Conservation (phyloP, 2,329 filamentous ascomycete genomes). For the Cladosporium colombiae region DNA sequence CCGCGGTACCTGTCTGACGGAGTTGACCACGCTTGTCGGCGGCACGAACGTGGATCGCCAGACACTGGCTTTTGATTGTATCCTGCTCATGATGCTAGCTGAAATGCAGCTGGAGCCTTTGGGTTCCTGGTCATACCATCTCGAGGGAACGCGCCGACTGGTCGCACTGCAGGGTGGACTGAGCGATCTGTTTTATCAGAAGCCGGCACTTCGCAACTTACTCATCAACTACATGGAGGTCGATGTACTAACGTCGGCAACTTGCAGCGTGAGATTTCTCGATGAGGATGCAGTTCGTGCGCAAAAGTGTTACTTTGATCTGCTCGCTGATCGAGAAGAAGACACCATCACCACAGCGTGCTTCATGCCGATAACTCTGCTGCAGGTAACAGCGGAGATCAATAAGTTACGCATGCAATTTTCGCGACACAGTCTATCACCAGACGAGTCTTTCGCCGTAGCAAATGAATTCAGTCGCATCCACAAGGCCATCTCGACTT, state of each 20-base stretch:
- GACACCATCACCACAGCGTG: not conserved
- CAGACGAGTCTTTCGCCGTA: not conserved
- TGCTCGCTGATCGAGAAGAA: not conserved
- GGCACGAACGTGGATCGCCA: not conserved
- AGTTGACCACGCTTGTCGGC: not conserved
- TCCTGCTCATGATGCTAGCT: not conserved
- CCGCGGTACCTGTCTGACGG: not conserved
- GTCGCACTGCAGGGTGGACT: not conserved
- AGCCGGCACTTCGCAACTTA: not conserved
- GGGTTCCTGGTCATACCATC: not conserved
- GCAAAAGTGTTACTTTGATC: not conserved
- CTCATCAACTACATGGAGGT: not conserved
- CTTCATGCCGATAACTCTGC: not conserved
- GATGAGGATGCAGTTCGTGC: not conserved
- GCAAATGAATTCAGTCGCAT: not conserved
- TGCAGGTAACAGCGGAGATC: not conserved
- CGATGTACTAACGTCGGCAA: not conserved
- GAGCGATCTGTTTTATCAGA: not conserved
- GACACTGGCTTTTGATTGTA: not conserved
- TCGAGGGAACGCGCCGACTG: not conserved
- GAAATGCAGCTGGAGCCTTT: not conserved
- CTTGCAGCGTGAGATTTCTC: not conserved
- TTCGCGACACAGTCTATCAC: not conserved
- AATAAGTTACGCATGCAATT: not conserved
- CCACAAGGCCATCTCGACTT: not conserved